Conservation (phyloP, 768 basidiomycete genomes). For the Boletus bicolor region DNA sequence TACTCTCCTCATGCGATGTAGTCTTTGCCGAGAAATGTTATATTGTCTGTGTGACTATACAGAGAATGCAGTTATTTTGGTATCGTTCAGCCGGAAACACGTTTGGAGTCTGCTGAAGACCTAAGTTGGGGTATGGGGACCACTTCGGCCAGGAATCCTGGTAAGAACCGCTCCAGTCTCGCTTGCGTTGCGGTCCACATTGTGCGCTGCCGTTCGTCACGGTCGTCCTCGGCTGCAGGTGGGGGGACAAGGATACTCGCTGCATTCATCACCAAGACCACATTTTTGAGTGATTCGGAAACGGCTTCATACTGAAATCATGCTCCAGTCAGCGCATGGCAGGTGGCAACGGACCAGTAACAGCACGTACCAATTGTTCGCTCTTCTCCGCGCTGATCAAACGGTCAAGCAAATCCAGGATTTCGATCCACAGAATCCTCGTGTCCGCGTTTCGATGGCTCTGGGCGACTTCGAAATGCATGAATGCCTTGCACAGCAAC, state of each 20-base stretch:
- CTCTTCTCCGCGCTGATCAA: conserved; percentile 83
- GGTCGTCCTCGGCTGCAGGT: conserved; percentile 38
- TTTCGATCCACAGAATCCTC: conserved; percentile 79
- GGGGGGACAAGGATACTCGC: conserved; percentile 75
- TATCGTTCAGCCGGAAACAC: conserved; percentile 9
- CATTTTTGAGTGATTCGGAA: conserved; percentile 95
- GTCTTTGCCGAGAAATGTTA: neutral
- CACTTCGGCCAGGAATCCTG: conserved; percentile 79
- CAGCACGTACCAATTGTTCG: conserved; percentile 69
- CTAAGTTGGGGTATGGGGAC: conserved; percentile 41
- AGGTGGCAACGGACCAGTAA: neutral
- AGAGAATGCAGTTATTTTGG: conserved; percentile 1
- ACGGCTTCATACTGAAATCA: conserved; percentile 80
- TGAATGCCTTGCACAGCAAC: conserved; percentile 92
- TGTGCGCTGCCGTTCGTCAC: conserved; percentile 58
- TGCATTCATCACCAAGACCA: conserved; percentile 93
- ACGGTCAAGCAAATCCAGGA: conserved; percentile 84
- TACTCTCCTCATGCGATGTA: neutral
- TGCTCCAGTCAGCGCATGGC: conserved; percentile 3
- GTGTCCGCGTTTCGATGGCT: conserved; percentile 58
- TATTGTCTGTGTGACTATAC: conserved; percentile 2
- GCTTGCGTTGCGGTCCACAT: conserved; percentile 86
- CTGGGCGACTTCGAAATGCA: conserved; percentile 85
- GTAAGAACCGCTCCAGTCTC: conserved; percentile 86
- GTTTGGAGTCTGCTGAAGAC: conserved; percentile 16